A percentile compares a stretch with the other conserved stretches of the same genome.
phyloP scores from a whole-genome alignment of 805 yeast species.

The Alloascoidea africana region DNA sequence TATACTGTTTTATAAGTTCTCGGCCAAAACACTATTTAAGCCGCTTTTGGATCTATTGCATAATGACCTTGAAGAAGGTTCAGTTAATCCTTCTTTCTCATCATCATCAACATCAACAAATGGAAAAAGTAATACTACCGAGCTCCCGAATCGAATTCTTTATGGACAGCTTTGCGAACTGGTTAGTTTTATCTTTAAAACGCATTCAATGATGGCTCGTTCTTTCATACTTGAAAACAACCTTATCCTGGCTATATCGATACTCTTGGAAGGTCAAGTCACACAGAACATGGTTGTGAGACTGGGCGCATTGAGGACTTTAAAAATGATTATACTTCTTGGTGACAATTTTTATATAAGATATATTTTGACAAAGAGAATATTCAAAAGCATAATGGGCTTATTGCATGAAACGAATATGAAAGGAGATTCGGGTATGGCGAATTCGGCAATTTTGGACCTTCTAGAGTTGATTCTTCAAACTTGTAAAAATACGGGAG shows the following conservation, averaged over 20 bases:
- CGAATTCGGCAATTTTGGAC: conserved; percentile 65
- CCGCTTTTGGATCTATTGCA: conserved; percentile 24
- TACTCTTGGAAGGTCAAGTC: conserved; percentile 30
- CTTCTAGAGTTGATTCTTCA: conserved; percentile 32
- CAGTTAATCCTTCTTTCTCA: conserved; percentile 2
- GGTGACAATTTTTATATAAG: conserved; percentile 49
- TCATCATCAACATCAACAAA: not conserved
- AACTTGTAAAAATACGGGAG: conserved; percentile 11
- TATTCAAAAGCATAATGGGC: conserved; percentile 32
- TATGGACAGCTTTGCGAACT: conserved; percentile 55
- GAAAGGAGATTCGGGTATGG: conserved; percentile 40
- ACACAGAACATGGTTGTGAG: conserved; percentile 35
- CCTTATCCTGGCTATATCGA: conserved; percentile 39
- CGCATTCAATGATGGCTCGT: conserved; percentile 46
- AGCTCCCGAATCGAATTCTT: conserved; percentile 15
- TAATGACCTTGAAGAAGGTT: conserved; percentile 3
- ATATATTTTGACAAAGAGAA: conserved; percentile 37
- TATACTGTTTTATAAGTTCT: conserved; percentile 42
- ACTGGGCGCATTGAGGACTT: conserved; percentile 53
- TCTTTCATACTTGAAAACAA: conserved; percentile 48
- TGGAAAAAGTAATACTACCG: not conserved
- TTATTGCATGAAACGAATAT: conserved; percentile 33
- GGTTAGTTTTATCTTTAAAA: conserved; percentile 47
- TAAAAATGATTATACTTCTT: conserved; percentile 43
- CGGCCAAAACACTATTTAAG: conserved; percentile 41